phyloP scores from a whole-genome alignment of 2,329 filamentous ascomycete genomes.

The Fusarium nygamai region DNA sequence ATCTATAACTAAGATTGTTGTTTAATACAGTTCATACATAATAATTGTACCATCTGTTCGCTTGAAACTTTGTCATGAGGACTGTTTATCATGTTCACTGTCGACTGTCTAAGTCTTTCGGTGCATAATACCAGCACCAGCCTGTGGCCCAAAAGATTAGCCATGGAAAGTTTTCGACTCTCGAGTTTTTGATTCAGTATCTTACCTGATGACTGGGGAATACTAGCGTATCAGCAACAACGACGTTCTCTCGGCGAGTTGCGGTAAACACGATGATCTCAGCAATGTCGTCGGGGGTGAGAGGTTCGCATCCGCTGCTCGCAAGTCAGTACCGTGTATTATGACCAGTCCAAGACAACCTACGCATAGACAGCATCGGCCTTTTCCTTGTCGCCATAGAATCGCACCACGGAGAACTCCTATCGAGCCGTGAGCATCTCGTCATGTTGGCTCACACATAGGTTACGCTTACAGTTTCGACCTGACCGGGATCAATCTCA shows the following conservation, averaged over 20 bases:
- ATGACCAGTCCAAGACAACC: slow-evolving; percentile 45
- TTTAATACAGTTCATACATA: background rate
- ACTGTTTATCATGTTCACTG: background rate
- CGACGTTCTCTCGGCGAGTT: slow-evolving; percentile 87
- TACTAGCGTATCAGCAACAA: slow-evolving; percentile 86
- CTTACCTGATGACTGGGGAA: slow-evolving; percentile 89
- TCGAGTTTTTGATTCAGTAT: background rate
- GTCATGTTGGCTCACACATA: background rate
- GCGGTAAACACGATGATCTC: slow-evolving; percentile 90
- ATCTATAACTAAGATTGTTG: background rate
- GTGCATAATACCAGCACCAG: slow-evolving; percentile 48
- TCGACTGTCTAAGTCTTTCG: slow-evolving; percentile 32
- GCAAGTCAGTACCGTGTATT: background rate
- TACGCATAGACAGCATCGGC: slow-evolving; percentile 90
- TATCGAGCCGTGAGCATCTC: slow-evolving; percentile 42
- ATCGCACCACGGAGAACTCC: slow-evolving; percentile 90
- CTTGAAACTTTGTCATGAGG: background rate
- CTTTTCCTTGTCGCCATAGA: slow-evolving; percentile 88
- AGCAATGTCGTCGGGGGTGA: slow-evolving; percentile 91
- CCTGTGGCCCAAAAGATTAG: slow-evolving; percentile 36
- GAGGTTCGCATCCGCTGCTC: slow-evolving; percentile 75
- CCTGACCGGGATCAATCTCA: slow-evolving; percentile 89
- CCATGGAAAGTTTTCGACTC: background rate
- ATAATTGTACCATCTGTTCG: background rate
- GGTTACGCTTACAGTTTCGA: slow-evolving; percentile 75